These are phyloP conservation scores for Cryptomeria japonica DNA, from an alignment of 75 land plant genomes.

Conservation along the genomic window DNA sequence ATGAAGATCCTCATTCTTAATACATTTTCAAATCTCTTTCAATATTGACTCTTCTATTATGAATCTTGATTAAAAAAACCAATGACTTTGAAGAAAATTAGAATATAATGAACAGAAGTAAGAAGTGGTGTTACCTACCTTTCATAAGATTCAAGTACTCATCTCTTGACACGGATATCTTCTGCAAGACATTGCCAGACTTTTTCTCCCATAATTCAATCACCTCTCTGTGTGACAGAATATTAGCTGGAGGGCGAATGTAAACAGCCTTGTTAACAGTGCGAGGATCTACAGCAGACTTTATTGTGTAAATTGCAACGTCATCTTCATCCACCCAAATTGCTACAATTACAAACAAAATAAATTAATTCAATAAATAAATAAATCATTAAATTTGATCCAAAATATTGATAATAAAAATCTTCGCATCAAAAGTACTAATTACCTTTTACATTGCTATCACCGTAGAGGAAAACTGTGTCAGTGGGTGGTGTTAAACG, in stretches of 20 bases:
- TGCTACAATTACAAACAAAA: neutral
- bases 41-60: too few species aligned
- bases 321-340: slow-evolving; percentile 55
- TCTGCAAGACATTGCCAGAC: neutral
- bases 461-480: slow-evolving; percentile 20
- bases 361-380: too few species aligned
- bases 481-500: slow-evolving; percentile 25
- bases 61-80: too few species aligned
- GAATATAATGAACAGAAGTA: too few species aligned
- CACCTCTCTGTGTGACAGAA: slow-evolving; percentile 51
- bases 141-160: neutral
- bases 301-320: slow-evolving; percentile 55
- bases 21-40: too few species aligned
- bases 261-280: slow-evolving; percentile 25
- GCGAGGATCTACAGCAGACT: slow-evolving; percentile 51
- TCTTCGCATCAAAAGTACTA: neutral
- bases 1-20: too few species aligned
- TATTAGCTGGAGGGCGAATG: neutral
- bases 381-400: too few species aligned
- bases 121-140: neutral
- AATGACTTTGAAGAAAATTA: too few species aligned
- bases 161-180: neutral
- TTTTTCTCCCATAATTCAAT: slow-evolving; percentile 16
- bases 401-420: too few species aligned
- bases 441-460: slow-evolving; percentile 38